Conservation (phyloP, 768 basidiomycete species). For the Calocybe cyanea region DNA sequence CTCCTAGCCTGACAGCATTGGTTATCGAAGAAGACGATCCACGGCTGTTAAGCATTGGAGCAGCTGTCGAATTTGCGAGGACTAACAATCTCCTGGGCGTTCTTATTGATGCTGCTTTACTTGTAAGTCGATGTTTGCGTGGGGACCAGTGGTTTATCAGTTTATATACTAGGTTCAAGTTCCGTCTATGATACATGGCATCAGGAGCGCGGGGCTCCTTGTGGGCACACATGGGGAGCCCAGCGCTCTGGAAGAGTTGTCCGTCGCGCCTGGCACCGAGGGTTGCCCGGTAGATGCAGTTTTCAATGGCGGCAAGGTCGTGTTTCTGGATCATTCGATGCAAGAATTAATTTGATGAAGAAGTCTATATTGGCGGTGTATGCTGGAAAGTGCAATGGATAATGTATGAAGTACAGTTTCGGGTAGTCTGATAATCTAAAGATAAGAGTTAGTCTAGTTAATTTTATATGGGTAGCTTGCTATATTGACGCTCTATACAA, state of each 20-base stretch:
- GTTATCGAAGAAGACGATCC: conserved; percentile 41
- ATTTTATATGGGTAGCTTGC: conserved; percentile 12
- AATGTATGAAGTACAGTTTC: conserved; percentile 13
- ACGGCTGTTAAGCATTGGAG: conserved; percentile 68
- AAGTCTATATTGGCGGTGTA: background rate
- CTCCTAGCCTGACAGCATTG: conserved; percentile 35
- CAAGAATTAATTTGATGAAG: conserved; percentile 37
- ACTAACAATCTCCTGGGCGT: conserved; percentile 91
- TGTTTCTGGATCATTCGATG: conserved; percentile 62
- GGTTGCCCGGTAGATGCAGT: conserved; percentile 63
- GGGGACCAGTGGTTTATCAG: conserved; percentile 12
- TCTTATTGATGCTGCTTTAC: conserved; percentile 79
- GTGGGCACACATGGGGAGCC: conserved; percentile 77
- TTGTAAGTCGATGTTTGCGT: conserved; percentile 52
- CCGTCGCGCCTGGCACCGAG: conserved; percentile 34
- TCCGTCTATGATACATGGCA: conserved; percentile 83
- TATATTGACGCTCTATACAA: conserved; percentile 69
- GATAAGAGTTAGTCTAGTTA: conserved; percentile 13
- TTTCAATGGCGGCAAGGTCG: conserved; percentile 58
- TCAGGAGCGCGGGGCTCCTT: conserved; percentile 85
- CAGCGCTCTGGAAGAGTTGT: conserved; percentile 36
- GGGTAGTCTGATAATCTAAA: conserved; percentile 6
- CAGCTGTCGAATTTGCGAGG: conserved; percentile 92
- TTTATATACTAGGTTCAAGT: conserved; percentile 62
- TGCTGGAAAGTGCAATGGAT: conserved; percentile 1